A percentile compares a stretch with the other conserved stretches of the same genome.
These are phyloP conservation scores for button mushroom (Agaricus bisporus) DNA, from an alignment of 768 basidiomycete species.

Conservation along the genomic window DNA sequence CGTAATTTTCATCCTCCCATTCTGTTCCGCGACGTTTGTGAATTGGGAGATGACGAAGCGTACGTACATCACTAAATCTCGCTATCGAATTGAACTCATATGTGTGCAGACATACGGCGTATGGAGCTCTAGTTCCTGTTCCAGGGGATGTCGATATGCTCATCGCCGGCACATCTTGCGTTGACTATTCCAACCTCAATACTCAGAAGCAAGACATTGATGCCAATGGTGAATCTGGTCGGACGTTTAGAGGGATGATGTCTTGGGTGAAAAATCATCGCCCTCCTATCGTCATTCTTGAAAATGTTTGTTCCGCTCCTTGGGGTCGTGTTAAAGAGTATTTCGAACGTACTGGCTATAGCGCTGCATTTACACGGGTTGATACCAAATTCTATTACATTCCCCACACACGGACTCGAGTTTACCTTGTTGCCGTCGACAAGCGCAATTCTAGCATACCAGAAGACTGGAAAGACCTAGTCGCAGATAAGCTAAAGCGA, in stretches of 20 bases:
- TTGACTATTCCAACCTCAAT: slow-evolving; percentile 96
- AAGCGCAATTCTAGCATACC: slow-evolving; percentile 56
- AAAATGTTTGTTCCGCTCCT: slow-evolving; percentile 90
- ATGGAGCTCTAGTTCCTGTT: slow-evolving; percentile 78
- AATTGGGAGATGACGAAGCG: slow-evolving; percentile 76
- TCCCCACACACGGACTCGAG: slow-evolving; percentile 90
- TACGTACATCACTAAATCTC: slow-evolving; percentile 29
- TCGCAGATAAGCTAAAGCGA: slow-evolving; percentile 61
- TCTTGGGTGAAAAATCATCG: slow-evolving; percentile 83
- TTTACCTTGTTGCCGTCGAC: slow-evolving; percentile 79
- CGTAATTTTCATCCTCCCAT: slow-evolving; percentile 91
- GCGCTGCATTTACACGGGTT: slow-evolving; percentile 60
- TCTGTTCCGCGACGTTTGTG: slow-evolving; percentile 91
- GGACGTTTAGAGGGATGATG: slow-evolving; percentile 94
- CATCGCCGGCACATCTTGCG: slow-evolving; percentile 92
- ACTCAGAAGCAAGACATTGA: slow-evolving; percentile 88
- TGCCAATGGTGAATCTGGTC: slow-evolving; percentile 86
- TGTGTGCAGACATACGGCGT: slow-evolving; percentile 73
- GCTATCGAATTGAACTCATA: slow-evolving; percentile 2
- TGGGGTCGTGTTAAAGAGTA: slow-evolving; percentile 74
- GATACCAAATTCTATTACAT: slow-evolving; percentile 92
- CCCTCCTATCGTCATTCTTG: slow-evolving; percentile 88
- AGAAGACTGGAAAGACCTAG: slow-evolving; percentile 57
- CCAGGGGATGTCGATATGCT: slow-evolving; percentile 89
- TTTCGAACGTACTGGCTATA: slow-evolving; percentile 72